Evolutionary conservation across 352 stramenopile species (phyloP).

Genomic region (Phytophthora citricola): DNA sequence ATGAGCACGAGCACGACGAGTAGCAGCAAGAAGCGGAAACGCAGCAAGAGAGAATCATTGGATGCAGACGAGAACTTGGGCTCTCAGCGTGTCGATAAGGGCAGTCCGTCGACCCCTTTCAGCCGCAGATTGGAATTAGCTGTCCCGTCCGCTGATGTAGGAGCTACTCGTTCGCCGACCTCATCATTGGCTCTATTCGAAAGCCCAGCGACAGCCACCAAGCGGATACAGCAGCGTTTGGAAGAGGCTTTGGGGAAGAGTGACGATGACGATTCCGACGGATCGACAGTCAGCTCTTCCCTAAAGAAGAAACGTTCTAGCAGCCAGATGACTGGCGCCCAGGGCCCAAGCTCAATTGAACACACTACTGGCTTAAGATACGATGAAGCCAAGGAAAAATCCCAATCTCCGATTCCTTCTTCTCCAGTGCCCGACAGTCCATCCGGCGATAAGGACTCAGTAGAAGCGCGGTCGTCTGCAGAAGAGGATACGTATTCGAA

Average conservation of each 20-base stretch:
- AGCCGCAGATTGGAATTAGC: constrained; percentile 4
- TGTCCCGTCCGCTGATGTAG: constrained; percentile 6
- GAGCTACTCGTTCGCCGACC: constrained; percentile 12
- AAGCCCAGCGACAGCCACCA: constrained; percentile 50
- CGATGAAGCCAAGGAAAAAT: neutral
- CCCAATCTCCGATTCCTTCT: constrained; percentile 19
- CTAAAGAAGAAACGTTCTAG: constrained; percentile 25
- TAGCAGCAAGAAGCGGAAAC: constrained; percentile 33
- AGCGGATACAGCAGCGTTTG: constrained; percentile 57
- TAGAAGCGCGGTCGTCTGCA: constrained; percentile 25
- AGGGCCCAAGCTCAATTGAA: constrained; percentile 1
- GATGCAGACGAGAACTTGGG: constrained; percentile 11
- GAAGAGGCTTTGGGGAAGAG: constrained; percentile 59
- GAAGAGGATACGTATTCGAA: constrained; percentile 31
- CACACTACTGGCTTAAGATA: constrained; percentile 2
- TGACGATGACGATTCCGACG: constrained; percentile 56
- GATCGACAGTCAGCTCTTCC: constrained; percentile 15
- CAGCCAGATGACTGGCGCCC: constrained; percentile 15
- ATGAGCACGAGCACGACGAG: constrained; percentile 34
- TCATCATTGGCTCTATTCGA: constrained; percentile 44
- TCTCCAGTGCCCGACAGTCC: constrained; percentile 22
- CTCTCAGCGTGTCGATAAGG: constrained; percentile 9
- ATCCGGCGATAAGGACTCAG: constrained; percentile 25
- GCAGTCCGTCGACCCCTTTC: constrained; percentile 13
- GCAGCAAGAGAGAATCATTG: constrained; percentile 32